Evolutionary conservation across 2,329 filamentous ascomycete genomes (phyloP), one percentile per base, ranked within the genome.

Genomic region (Fusarium sororula): DNA sequence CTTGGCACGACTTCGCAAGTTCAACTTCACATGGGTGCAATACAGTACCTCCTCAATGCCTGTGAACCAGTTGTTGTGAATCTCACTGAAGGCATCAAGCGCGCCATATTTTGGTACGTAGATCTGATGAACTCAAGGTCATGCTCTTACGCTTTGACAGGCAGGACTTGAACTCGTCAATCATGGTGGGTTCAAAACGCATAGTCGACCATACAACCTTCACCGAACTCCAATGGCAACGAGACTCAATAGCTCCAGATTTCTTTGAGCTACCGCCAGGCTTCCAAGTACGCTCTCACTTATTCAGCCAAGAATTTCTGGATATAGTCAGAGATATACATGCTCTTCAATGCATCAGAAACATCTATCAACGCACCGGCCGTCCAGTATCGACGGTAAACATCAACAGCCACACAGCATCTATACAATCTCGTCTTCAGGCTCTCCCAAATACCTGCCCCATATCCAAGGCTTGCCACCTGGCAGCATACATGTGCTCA

Each of bases 161-260:
- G 84, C 84, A 85, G 74, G 84, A 86, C 53, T 68, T 86, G 53
- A 84, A 86, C 66, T 79, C 81, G 1, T 81, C 82, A 0, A 68
- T 85, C 26, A 59, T 86, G 64, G 77, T 82, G 24, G 83, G 83
- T 0, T 83, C 84, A 2, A 78, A 42, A 6, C 84, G 83, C 1
- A 77, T 84, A 12, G 79, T 85, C 24, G 73, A 83, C 54, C 83
- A 86, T 62, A 82, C 72, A 5, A 85, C 83, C 0, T 86, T 86
- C 37, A 18, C 78, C 4, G 84, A 86, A 64, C 80, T 86, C 20
- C 74, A 76, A 0, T 86, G 84, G 84, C 77, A 18, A 47, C 76
- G 84, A 76, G 79, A 85, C 61, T 62, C 78, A 3, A 80, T 82
- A 22, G 42, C 78, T 0, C 66, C 79, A 6, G 63, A 68, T 7